Base-by-base conservation (phyloP, 2,329 filamentous ascomycete species). In the Claviceps cyperi region DNA sequence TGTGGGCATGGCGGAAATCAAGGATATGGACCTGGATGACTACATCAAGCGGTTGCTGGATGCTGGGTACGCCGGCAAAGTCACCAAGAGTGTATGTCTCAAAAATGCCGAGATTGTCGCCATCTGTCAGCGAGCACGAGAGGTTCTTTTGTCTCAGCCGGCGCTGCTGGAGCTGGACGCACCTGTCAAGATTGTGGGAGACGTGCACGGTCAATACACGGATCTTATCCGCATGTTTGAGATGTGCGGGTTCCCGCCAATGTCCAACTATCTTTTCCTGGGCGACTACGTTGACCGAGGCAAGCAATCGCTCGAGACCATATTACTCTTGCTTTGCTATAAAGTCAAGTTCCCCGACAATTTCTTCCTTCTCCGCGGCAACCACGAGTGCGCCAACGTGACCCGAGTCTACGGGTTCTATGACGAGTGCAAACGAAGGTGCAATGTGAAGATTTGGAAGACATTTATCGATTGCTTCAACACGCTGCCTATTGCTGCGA, bases 391-490 rank as follows among this genome's bases (percentile, higher is more conserved):
- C 67, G 91, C 91, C 59, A 95, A 94, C 57, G 89, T 97, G 49
- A 97, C 89, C 14, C 80, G 91, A 52, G 88, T 97, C 37, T 96
- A 96, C 66, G 91, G 91, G 2, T 97, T 97, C 68, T 97, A 97
- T 70, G 91, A 97, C 61, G 91, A 97, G 65, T 97, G 91, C 76
- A 97, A 97, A 71, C 79, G 91, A 56, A 79, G 91, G 54, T 95
- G 86, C 72, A 96, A 95, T 63, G 87, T 96, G 65, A 96, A 96
- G 72, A 81, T 94, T 50, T 97, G 91, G 91, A 97, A 97, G 73
- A 94, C 88, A 0, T 97, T 97, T 63, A 83, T 95, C 48, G 91
- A 97, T 64, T 92, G 86, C 24, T 97, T 97, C 75, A 97, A 97
- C 66, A 90, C 84, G 41, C 76, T 97, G 43, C 91, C 91, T 0